Evolutionary conservation across 768 basidiomycete species (phyloP).

Genomic region (Leccinum truebloodii): DNA sequence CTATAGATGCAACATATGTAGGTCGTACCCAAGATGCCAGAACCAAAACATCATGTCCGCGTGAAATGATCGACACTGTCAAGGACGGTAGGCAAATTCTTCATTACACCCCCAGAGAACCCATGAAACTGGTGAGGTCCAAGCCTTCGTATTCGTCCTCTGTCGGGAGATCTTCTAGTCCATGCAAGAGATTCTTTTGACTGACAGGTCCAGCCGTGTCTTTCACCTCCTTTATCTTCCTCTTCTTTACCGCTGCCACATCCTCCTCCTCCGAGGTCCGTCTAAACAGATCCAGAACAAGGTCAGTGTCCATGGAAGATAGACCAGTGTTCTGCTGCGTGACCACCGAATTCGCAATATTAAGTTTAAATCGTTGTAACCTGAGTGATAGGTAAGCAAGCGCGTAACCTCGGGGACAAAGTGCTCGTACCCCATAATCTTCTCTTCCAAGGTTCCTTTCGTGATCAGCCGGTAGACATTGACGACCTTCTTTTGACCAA

Average conservation of each 20-base stretch:
- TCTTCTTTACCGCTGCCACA: constrained; percentile 48
- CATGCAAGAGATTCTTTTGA: constrained; percentile 85
- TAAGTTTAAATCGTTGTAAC: constrained; percentile 97
- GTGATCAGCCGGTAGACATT: constrained; percentile 98
- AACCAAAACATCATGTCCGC: constrained; percentile 17
- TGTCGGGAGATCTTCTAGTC: constrained; percentile 86
- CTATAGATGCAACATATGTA: constrained; percentile 38
- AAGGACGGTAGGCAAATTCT: constrained; percentile 7
- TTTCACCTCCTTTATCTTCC: constrained; percentile 50
- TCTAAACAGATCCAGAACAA: constrained; percentile 91
- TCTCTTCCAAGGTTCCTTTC: constrained; percentile 96
- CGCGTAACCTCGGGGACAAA: not conserved
- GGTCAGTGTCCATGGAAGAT: constrained; percentile 95
- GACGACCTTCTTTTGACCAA: constrained; percentile 98
- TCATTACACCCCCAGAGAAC: constrained; percentile 62
- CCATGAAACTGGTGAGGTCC: constrained; percentile 87
- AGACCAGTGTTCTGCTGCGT: constrained; percentile 97
- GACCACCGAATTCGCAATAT: constrained; percentile 95
- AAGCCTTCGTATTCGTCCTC: constrained; percentile 92
- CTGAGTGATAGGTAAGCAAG: constrained; percentile 42
- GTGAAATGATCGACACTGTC: constrained; percentile 17
- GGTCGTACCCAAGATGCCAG: constrained; percentile 16
- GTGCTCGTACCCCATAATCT: constrained; percentile 93
- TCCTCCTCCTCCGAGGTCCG: constrained; percentile 79
- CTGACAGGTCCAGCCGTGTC: constrained; percentile 57